Percentiles rank a stretch among this genome's conserved stretches.
Conservation (phyloP, 176 grass and related monocot species). For the Lolium rigidum region DNA sequence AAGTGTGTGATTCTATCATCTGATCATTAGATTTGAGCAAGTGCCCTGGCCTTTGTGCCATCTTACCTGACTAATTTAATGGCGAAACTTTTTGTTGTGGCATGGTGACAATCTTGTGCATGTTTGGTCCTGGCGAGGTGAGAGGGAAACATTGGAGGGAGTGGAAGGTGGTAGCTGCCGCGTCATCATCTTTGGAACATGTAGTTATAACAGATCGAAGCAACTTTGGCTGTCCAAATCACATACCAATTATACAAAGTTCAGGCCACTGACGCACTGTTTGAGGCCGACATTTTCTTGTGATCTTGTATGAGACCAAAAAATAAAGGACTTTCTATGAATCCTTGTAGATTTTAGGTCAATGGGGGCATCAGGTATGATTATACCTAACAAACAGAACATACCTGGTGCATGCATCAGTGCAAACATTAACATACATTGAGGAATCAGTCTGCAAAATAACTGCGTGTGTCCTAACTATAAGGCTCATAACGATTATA, state of each 20-base stretch:
- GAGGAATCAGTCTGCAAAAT: neutral
- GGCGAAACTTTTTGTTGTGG: constrained; percentile 23
- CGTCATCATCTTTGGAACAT: constrained; percentile 47
- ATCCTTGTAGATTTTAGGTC: neutral
- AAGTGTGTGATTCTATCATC: constrained; percentile 46
- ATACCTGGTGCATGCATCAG: neutral
- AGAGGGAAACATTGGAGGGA: constrained; percentile 27
- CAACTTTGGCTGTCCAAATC: constrained; percentile 49
- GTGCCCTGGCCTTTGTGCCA: constrained; percentile 35
- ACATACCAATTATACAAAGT: constrained; percentile 21
- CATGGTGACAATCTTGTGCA: constrained; percentile 38
- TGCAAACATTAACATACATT: neutral
- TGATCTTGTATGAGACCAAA: neutral
- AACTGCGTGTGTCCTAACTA: neutral
- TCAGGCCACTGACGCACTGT: constrained; percentile 2
- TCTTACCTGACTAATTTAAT: constrained; percentile 29
- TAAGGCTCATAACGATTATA: neutral
- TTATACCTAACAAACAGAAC: neutral
- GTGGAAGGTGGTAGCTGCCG: constrained; percentile 43
- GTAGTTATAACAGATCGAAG: constrained; percentile 27
- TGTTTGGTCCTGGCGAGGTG: constrained; percentile 16
- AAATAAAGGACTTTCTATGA: neutral
- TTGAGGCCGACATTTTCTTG: constrained; percentile 37
- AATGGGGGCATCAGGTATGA: neutral
- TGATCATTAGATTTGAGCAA: constrained; percentile 40